These are phyloP conservation scores for Aspergillus bridgeri DNA, from an alignment of 495 filamentous ascomycete genomes.

Conservation along the genomic window DNA sequence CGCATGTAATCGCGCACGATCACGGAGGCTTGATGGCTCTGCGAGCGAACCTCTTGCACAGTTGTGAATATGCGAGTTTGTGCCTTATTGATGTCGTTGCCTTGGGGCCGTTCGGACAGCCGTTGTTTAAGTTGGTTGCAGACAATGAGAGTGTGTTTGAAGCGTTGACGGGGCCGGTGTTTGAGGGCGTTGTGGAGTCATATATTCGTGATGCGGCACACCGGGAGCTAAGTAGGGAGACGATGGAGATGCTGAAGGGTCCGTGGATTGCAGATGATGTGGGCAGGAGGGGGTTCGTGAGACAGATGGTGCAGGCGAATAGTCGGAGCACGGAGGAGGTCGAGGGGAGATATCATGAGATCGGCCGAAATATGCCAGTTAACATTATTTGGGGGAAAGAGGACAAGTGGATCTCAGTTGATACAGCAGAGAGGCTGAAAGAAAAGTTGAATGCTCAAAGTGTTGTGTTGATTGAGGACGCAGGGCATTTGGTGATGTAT, in stretches of 20 bases:
- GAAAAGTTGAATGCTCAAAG: conserved; percentile 16
- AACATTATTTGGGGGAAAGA: conserved; percentile 34
- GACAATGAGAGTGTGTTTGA: conserved; percentile 27
- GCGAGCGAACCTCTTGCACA: conserved; percentile 24
- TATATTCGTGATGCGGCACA: conserved; percentile 31
- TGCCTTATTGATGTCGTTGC: conserved; percentile 35
- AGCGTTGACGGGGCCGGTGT: conserved; percentile 22
- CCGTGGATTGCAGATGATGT: conserved; percentile 25
- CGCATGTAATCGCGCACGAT: conserved; percentile 37
- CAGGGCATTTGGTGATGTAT: conserved; percentile 34
- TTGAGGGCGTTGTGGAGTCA: conserved; percentile 26
- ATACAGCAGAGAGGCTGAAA: conserved; percentile 20
- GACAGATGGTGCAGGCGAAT: conserved; percentile 30
- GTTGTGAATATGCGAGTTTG: conserved; percentile 26
- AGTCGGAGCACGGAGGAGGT: conserved; percentile 23
- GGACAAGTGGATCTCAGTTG: conserved; percentile 32
- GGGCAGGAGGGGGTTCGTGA: conserved; percentile 24
- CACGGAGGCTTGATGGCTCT: conserved; percentile 30
- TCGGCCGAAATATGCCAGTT: conserved; percentile 26
- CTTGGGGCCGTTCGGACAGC: conserved; percentile 27
- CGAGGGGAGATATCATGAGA: conserved; percentile 22
- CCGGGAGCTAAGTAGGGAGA: conserved; percentile 16
- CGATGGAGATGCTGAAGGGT: conserved; percentile 20
- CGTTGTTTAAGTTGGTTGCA: conserved; percentile 30
- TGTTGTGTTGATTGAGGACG: conserved; percentile 28